Evolutionary conservation across 495 filamentous ascomycete species (phyloP).

Genomic region (Chaetomium tenue): DNA sequence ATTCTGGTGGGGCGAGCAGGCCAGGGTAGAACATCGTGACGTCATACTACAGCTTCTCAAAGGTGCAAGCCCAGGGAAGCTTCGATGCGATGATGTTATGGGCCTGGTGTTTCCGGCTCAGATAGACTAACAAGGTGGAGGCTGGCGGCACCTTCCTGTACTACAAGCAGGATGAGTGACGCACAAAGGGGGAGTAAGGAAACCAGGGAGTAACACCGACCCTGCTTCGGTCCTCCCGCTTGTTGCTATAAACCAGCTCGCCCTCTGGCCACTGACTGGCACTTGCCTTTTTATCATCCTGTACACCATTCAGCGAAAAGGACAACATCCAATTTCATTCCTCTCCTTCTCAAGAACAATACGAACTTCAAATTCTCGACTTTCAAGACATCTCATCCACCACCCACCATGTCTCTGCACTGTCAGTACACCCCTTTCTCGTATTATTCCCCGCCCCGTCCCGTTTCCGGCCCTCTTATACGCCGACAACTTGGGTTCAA

Average conservation of each 20-base stretch:
- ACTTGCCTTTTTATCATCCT: conserved; percentile 13
- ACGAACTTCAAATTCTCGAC: not conserved
- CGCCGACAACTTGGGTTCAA: too few relatives aligned
- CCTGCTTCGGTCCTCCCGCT: conserved; percentile 9
- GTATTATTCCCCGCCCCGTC: not conserved
- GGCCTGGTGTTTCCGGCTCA: not conserved
- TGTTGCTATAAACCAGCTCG: conserved; percentile 26
- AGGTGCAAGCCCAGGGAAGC: conserved; percentile 26
- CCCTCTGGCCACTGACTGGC: conserved; percentile 10
- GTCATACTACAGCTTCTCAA: conserved; percentile 36
- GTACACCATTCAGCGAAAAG: not conserved
- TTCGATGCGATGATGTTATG: conserved; percentile 38
- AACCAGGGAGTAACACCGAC: not conserved
- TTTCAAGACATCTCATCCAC: conserved; percentile 21
- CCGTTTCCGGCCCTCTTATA: not conserved
- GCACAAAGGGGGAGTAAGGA: conserved; percentile 32
- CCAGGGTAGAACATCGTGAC: conserved; percentile 35
- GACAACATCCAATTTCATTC: conserved; percentile 1
- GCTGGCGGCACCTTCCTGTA: conserved; percentile 5
- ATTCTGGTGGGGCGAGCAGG: conserved; percentile 9
- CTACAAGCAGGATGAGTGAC: conserved; percentile 26
- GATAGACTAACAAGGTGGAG: conserved; percentile 15
- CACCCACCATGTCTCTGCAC: conserved; percentile 56
- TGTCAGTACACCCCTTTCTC: conserved; percentile 43
- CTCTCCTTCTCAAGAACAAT: conserved; percentile 9